Evolutionary conservation across 225 moss, liverwort and hornwort genomes (phyloP).

Genomic region (Lunularia cruciata): DNA sequence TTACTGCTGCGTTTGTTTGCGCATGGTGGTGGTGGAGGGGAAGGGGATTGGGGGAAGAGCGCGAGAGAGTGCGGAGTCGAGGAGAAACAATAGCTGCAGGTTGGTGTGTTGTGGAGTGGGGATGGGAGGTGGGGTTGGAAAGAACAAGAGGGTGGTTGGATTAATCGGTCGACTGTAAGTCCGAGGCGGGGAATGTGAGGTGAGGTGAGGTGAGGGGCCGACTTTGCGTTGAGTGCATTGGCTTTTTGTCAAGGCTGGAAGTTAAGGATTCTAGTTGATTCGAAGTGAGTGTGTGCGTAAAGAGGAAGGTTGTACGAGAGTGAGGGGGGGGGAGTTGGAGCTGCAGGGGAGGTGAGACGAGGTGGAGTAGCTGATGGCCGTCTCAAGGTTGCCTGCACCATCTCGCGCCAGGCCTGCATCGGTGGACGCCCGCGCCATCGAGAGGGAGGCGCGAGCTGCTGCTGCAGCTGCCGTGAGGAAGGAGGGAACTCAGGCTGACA

Average conservation of each 20-base stretch:
- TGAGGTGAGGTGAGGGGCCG: background rate
- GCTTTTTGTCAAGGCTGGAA: background rate
- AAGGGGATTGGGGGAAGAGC: too few species aligned
- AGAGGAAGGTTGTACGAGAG: background rate
- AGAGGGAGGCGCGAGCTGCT: constrained; percentile 24
- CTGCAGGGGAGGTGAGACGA: background rate
- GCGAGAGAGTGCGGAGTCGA: background rate
- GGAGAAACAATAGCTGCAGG: background rate
- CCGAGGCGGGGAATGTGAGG: background rate
- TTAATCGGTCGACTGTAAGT: background rate
- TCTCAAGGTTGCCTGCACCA: constrained; percentile 30
- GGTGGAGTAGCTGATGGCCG: constrained; percentile 32
- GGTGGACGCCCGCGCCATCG: constrained; percentile 26
- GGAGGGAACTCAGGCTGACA: constrained; percentile 19
- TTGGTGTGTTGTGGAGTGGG: background rate
- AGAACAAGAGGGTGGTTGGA: background rate
- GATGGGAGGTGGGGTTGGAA: background rate
- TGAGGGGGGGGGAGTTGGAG: background rate
- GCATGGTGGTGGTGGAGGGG: background rate
- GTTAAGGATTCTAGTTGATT: background rate
- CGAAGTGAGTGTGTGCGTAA: background rate
- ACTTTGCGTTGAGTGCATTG: background rate
- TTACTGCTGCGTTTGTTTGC: background rate
- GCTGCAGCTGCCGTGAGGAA: constrained; percentile 12
- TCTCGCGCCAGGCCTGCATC: constrained; percentile 29